Evolutionary conservation across 2,329 filamentous ascomycete species (phyloP).

Genomic region (Cryphonectria japonica): DNA sequence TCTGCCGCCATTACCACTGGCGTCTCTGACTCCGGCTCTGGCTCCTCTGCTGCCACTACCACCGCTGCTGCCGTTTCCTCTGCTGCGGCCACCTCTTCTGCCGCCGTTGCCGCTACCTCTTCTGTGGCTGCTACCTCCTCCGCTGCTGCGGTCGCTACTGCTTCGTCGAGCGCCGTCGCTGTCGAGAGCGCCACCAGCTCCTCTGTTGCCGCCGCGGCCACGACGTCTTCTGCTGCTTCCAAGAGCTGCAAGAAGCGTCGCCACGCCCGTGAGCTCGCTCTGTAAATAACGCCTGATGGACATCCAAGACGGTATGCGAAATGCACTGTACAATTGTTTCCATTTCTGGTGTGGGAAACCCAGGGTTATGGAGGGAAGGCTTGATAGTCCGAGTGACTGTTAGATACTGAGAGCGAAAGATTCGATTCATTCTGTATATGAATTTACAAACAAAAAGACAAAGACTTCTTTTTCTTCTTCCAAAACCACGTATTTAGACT

Average conservation of each 20-base stretch:
- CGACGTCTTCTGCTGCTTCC: constrained; percentile 2
- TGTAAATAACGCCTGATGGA: not conserved
- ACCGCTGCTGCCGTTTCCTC: not conserved
- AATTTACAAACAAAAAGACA: constrained; percentile 4
- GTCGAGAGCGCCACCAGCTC: constrained; percentile 14
- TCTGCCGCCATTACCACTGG: constrained; percentile 17
- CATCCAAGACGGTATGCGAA: not conserved
- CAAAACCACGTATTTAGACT: not conserved
- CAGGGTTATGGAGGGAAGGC: no score
- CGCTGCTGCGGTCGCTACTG: constrained; percentile 7
- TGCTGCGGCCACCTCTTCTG: constrained; percentile 7
- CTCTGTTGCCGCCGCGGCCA: not conserved
- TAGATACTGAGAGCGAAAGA: not conserved
- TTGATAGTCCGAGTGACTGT: not conserved
- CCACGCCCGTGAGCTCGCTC: constrained; percentile 14
- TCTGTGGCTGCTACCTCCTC: constrained; percentile 6
- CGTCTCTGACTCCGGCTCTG: not conserved
- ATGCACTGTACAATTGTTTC: not conserved
- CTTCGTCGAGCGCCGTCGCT: constrained; percentile 7
- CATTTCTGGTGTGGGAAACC: not conserved
- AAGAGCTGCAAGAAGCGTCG: constrained; percentile 23
- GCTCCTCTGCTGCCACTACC: not conserved
- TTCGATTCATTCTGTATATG: constrained; percentile 18
- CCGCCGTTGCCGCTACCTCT: constrained; percentile 9
- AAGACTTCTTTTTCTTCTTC: not conserved